phyloP scores from a whole-genome alignment of 495 filamentous ascomycete species.

The Copromyces sp. region DNA sequence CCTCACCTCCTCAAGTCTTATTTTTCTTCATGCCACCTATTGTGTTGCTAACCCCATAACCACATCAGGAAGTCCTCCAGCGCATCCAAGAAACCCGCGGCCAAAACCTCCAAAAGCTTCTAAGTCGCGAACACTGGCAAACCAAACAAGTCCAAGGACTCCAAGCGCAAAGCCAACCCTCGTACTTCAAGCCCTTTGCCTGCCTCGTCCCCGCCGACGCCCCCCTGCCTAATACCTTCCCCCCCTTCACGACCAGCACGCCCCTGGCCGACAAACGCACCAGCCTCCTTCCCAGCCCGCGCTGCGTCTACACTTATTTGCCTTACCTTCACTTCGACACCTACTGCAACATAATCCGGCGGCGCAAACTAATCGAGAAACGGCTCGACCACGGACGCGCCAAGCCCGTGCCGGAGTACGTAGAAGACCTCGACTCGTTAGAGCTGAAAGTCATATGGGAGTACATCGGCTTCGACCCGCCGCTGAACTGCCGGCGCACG shows the following conservation, averaged over 20 bases:
- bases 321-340: slow-evolving; percentile 59
- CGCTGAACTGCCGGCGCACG: slow-evolving; percentile 53
- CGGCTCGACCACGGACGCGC: slow-evolving; percentile 47
- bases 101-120: slow-evolving; percentile 31
- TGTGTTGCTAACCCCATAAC: slow-evolving; percentile 13
- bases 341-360: slow-evolving; percentile 48
- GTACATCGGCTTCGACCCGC: slow-evolving; percentile 53
- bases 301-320: slow-evolving; percentile 35
- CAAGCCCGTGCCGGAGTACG: slow-evolving; percentile 43
- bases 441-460: slow-evolving; percentile 56
- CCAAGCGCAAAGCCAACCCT: slow-evolving; percentile 35
- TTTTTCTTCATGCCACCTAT: slow-evolving; percentile 11
- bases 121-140: slow-evolving; percentile 40
- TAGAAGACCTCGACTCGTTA: slow-evolving; percentile 42
- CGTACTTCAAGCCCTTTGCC: slow-evolving; percentile 36
- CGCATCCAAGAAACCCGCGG: slow-evolving; percentile 25
- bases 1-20: slow-evolving; percentile 1
- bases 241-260: background rate
- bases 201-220: slow-evolving; percentile 36
- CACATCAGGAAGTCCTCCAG: slow-evolving; percentile 26
- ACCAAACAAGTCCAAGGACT: slow-evolving; percentile 36
- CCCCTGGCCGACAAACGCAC: background rate
- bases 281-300: slow-evolving; percentile 20
- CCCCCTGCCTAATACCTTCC: background rate
- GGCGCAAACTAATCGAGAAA: slow-evolving; percentile 47